A percentile compares a stretch with the other conserved stretches of the same genome.
Conservation (phyloP, 2,329 filamentous ascomycete species). For the Hypoxylon sp. region DNA sequence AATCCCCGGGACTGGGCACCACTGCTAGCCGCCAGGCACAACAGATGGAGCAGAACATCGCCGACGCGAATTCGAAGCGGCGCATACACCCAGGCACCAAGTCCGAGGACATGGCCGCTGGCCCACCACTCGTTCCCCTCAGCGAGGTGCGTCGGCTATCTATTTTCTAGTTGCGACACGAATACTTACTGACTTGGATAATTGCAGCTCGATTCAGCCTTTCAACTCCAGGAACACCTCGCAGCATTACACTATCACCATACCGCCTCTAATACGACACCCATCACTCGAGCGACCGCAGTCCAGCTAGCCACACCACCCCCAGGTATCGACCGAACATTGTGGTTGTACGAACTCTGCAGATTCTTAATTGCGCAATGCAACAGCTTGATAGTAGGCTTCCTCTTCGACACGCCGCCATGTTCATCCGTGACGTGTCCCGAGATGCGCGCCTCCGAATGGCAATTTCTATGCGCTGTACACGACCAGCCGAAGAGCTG, state of each 20-base stretch:
- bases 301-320: conserved; percentile 83
- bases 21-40: conserved; percentile 68
- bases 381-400: conserved; percentile 91
- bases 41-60: conserved; percentile 72
- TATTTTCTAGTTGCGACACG: conserved; percentile 22
- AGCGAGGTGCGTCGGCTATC: conserved; percentile 74
- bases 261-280: conserved; percentile 74
- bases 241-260: conserved; percentile 89
- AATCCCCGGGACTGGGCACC: conserved; percentile 69
- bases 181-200: conserved; percentile 23
- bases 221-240: conserved; percentile 96
- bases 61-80: conserved; percentile 81
- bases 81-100: conserved; percentile 94
- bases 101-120: conserved; percentile 91
- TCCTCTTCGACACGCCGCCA: conserved; percentile 90
- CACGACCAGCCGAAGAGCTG: conserved; percentile 97
- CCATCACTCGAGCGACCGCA: conserved; percentile 83
- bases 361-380: conserved; percentile 95
- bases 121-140: conserved; percentile 87
- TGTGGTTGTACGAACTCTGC: conserved; percentile 98
- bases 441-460: conserved; percentile 98
- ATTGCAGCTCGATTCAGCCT: conserved; percentile 89
- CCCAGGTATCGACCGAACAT: conserved; percentile 82
- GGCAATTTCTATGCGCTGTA: conserved; percentile 98
- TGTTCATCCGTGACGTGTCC: conserved; percentile 92